These are phyloP conservation scores for Groenewaldozyma salmanticensis DNA, from an alignment of 805 yeast species.

Conservation along the genomic window DNA sequence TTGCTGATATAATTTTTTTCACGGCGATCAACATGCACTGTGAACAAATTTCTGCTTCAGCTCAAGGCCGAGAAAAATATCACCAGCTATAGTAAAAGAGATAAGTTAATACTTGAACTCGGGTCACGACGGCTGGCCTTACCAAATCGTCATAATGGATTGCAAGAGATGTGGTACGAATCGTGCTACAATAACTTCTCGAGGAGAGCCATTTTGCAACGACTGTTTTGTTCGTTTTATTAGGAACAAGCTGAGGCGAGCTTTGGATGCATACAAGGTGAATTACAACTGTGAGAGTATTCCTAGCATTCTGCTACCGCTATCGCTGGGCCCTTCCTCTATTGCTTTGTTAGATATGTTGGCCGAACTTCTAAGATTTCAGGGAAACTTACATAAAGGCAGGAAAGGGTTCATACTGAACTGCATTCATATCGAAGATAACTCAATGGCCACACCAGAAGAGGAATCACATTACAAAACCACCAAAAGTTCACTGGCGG, in stretches of 20 bases:
- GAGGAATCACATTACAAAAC: neutral
- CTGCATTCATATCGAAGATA: slow-evolving; percentile 37
- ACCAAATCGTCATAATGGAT: too few relatives aligned
- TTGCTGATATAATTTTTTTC: too few relatives aligned
- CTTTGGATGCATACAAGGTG: slow-evolving; percentile 71
- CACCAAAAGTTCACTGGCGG: slow-evolving; percentile 17
- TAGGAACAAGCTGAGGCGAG: slow-evolving; percentile 70
- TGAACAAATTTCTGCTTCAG: too few relatives aligned
- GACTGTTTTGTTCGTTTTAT: slow-evolving; percentile 64
- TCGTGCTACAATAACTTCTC: slow-evolving; percentile 36
- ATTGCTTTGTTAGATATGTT: slow-evolving; percentile 60
- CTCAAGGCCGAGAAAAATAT: too few relatives aligned
- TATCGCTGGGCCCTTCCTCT: slow-evolving; percentile 62
- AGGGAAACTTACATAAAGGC: slow-evolving; percentile 50
- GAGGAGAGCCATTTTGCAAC: slow-evolving; percentile 59
- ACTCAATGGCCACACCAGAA: slow-evolving; percentile 1
- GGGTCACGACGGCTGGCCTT: too few relatives aligned
- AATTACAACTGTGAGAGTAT: slow-evolving; percentile 36
- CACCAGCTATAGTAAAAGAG: too few relatives aligned
- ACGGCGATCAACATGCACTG: too few relatives aligned
- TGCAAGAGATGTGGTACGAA: slow-evolving; percentile 45
- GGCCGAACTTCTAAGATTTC: slow-evolving; percentile 52
- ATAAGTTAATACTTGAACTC: too few relatives aligned
- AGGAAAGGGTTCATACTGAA: slow-evolving; percentile 56
- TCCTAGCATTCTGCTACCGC: slow-evolving; percentile 46